A percentile compares a stretch with the other conserved stretches of the same genome.
Evolutionary conservation across 176 grass and related monocot species (phyloP).

Genomic region (Rhynchospora pubera): DNA sequence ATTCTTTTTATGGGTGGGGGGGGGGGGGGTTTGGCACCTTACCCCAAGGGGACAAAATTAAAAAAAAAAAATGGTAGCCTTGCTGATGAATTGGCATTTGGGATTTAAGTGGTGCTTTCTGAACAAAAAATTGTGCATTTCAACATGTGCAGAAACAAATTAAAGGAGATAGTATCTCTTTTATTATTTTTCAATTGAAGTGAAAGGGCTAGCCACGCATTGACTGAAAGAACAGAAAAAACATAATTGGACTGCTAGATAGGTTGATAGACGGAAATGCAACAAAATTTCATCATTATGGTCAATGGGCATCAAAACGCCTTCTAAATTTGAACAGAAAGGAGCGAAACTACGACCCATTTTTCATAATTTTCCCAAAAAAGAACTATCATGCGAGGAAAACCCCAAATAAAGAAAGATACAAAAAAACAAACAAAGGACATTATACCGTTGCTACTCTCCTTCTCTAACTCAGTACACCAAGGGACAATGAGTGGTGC

Average conservation of each 20-base stretch:
- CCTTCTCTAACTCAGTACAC: background rate
- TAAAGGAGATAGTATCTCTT: background rate
- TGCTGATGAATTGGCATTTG: background rate
- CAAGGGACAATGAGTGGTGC: background rate
- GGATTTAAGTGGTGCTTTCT: background rate
- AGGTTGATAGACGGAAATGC: background rate
- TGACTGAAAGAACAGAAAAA: background rate
- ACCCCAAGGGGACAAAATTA: background rate
- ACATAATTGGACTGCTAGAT: background rate
- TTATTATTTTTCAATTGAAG: background rate
- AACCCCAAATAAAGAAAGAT: background rate
- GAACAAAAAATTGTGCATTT: background rate
- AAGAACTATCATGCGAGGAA: background rate
- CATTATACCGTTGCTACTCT: background rate
- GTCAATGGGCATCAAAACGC: background rate
- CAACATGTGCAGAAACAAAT: background rate
- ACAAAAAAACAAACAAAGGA: background rate
- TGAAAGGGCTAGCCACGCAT: background rate
- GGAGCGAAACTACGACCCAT: background rate
- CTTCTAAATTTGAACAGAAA: background rate
- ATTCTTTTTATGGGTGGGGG: background rate
- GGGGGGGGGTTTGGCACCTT: no score
- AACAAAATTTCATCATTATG: background rate
- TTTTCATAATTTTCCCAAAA: background rate
- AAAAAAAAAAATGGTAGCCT: background rate